A percentile compares a stretch with the other conserved stretches of the same genome.
These are phyloP conservation scores for Phialocephala subalpina DNA, from an alignment of 2,329 filamentous ascomycete species.

Conservation along the genomic window DNA sequence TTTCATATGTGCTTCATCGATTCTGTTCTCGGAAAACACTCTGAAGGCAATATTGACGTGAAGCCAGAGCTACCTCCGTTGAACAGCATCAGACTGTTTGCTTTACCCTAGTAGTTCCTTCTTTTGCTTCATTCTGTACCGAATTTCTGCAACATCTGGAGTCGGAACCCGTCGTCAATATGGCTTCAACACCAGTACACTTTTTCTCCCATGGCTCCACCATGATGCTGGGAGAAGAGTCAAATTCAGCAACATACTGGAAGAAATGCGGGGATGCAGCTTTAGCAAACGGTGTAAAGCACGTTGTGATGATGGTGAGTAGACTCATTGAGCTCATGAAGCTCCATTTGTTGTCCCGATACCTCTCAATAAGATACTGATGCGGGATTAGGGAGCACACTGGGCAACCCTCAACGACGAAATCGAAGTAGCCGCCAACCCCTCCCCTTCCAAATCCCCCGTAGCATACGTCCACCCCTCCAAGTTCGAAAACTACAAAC, in stretches of 20 bases:
- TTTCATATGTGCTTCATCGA: not conserved
- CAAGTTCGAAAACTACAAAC: constrained; percentile 69
- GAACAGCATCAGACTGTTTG: too few species aligned
- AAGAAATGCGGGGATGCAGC: constrained; percentile 70
- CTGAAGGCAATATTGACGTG: too few species aligned
- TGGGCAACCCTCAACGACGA: constrained; percentile 66
- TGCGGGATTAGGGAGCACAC: constrained; percentile 61
- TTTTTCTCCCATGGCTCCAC: constrained; percentile 74
- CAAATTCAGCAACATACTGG: constrained; percentile 69
- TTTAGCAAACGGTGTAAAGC: constrained; percentile 64
- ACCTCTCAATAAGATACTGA: not conserved
- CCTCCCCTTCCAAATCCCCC: constrained; percentile 65
- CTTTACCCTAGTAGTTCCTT: not conserved
- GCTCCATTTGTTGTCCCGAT: not conserved
- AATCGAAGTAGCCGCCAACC: constrained; percentile 68
- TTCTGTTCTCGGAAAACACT: too few species aligned
- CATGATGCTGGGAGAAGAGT: constrained; percentile 75
- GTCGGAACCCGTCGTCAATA: not conserved
- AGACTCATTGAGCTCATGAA: too few species aligned
- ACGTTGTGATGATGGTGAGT: constrained; percentile 71
- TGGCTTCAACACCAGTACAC: constrained; percentile 34
- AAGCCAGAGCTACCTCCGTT: too few species aligned
- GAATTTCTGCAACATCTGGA: not conserved
- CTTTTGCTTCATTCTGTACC: not conserved
- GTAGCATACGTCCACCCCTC: constrained; percentile 72